Conservation (phyloP, 2,329 filamentous ascomycete species). For the Venturia nashicola region DNA sequence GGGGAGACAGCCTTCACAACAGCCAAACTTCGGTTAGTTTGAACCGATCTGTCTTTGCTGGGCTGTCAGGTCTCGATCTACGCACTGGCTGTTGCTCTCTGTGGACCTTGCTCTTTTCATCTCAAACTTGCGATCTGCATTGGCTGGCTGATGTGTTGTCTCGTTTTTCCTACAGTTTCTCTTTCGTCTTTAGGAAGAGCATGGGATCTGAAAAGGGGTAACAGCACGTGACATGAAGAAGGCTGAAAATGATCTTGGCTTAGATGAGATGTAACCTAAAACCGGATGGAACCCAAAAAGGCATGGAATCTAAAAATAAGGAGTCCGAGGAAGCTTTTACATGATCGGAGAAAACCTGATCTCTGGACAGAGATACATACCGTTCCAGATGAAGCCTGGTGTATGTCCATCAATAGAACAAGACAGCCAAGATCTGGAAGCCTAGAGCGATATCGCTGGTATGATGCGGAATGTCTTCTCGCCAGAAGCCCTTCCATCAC, state of each 20-base stretch:
- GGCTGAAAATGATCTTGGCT: not conserved
- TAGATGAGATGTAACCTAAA: not conserved
- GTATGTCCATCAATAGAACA: not conserved
- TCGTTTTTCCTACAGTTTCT: not conserved
- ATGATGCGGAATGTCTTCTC: not conserved
- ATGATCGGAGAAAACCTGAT: not conserved
- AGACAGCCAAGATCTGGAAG: not conserved
- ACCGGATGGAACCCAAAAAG: too few relatives aligned
- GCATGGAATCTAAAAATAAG: too few relatives aligned
- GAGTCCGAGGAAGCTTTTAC: not conserved
- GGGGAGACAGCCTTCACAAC: not conserved
- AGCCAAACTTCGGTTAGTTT: not conserved
- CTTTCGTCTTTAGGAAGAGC: not conserved
- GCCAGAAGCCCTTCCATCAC: not conserved
- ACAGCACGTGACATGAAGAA: not conserved
- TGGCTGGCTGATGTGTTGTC: not conserved
- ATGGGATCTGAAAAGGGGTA: not conserved
- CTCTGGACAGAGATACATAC: not conserved
- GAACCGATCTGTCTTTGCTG: not conserved
- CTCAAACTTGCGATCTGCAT: not conserved
- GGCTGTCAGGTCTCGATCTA: not conserved
- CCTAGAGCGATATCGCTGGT: too few relatives aligned
- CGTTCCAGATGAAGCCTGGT: not conserved
- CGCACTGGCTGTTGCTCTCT: not conserved
- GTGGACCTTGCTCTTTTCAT: not conserved